Base-by-base conservation (phyloP, 345 rosid genomes). In the Citrus inodora region DNA sequence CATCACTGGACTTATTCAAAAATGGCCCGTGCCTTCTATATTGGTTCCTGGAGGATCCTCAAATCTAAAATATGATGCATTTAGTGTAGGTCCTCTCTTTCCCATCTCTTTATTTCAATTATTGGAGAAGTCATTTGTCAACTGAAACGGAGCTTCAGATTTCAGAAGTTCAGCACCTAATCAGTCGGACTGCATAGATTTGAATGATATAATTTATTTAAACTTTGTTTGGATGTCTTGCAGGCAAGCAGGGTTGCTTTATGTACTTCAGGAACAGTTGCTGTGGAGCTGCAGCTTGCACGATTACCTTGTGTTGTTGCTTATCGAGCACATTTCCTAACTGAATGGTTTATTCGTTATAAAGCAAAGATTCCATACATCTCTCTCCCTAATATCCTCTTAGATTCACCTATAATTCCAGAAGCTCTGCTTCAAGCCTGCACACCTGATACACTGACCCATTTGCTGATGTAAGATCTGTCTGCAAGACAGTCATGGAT, bases 191-290 rank as follows among this genome's bases (percentile, higher is more conserved):
- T n/a, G 61, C 35, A 58, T 33, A 28, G 61, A 11, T 21, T 71
- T 33, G 63, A 51, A 40, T 58, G 71, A 35, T 8, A 51, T 58
- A 63, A 73, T 24, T 25, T 38, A 33, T 21, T 38, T 35, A 55
- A 32, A 32, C 16, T 28, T 74, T 60, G 53, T 60, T 61, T 73
- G 7, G 24, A 81, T 60, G 40, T 75, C 60, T 56, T 82, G 85
- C 94, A 95, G 99, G 97, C 88, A 64, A 93, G 99, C 74, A 82
- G 48, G 77, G 90, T 86, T 79, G 99, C 99, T 19, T 81, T 95
- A 72, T 95, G 99, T 82, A 93, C 98, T 75, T 95, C 98, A n/a
- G 99, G 98, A 85, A 92, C 99, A n/a, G 99, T 88, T 75, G 97
- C 97, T 33, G 77, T 95, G 79, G 97, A 95, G 85, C 76, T 95